Evolutionary conservation across 2,329 filamentous ascomycete genomes (phyloP).

Genomic region (Hypoxylon sp.): DNA sequence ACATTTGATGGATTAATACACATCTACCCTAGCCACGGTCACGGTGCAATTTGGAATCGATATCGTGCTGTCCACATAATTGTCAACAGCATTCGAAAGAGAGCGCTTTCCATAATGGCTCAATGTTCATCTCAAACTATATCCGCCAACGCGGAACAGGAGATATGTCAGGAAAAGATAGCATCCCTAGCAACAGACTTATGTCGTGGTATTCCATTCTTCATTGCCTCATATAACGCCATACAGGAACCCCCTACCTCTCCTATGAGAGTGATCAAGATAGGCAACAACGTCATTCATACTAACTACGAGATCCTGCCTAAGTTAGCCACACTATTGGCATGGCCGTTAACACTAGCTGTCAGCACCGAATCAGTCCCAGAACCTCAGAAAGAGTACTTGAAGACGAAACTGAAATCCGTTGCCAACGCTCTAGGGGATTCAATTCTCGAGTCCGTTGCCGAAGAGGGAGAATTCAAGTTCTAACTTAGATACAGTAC

Average conservation of each 20-base stretch:
- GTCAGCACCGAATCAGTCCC: constrained; percentile 27
- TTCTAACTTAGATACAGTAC: constrained; percentile 22
- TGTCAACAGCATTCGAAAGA: constrained; percentile 30
- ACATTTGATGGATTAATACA: constrained; percentile 23
- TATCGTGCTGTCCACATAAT: constrained; percentile 29
- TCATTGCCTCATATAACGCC: constrained; percentile 1
- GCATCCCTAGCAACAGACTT: constrained; percentile 24
- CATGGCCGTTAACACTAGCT: constrained; percentile 29
- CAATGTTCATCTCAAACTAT: constrained; percentile 17
- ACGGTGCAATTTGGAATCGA: constrained; percentile 24
- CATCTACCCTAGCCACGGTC: constrained; percentile 24
- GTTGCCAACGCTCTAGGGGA: constrained; percentile 27
- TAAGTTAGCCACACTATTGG: constrained; percentile 24
- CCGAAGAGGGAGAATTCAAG: constrained; percentile 19
- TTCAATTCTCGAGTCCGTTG: constrained; percentile 13
- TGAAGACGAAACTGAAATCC: constrained; percentile 22
- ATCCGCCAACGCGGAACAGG: constrained; percentile 14
- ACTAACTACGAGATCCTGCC: constrained; percentile 23
- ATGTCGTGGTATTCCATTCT: constrained; percentile 23
- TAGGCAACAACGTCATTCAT: not conserved
- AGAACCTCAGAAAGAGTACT: constrained; percentile 28
- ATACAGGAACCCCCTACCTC: not conserved
- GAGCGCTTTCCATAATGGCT: constrained; percentile 24
- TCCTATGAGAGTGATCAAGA: not conserved
- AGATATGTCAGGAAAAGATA: constrained; percentile 27